Percentiles rank a stretch among this genome's conserved stretches.
phyloP scores from a whole-genome alignment of 176 grass and related monocot species.

The Rhynchospora tenuis region DNA sequence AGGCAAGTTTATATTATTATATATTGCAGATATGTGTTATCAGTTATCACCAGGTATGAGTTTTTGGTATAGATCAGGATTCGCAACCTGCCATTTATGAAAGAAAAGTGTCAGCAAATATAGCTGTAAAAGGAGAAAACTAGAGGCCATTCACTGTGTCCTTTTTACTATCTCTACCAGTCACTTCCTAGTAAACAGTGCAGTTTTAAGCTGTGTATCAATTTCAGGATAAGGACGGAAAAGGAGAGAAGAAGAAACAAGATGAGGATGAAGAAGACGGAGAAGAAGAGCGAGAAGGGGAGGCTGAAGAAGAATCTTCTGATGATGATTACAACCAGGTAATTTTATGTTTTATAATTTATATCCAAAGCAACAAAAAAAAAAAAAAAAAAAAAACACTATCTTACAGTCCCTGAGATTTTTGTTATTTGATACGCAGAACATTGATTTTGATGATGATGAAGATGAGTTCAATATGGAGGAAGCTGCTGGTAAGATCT shows the following conservation, averaged over 20 bases:
- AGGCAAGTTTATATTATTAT: constrained; percentile 32
- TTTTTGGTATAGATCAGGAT: neutral
- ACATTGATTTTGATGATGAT: constrained; percentile 47
- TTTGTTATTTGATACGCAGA: constrained; percentile 17
- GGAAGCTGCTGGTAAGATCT: constrained; percentile 27
- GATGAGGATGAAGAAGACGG: constrained; percentile 15
- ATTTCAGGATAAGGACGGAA: constrained; percentile 35
- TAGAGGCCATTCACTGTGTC: neutral
- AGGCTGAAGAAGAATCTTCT: constrained; percentile 27
- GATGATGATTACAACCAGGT: constrained; percentile 51
- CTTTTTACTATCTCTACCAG: neutral
- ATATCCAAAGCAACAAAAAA: neutral
- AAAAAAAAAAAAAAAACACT: too few species aligned
- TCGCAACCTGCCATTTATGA: neutral
- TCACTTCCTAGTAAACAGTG: neutral
- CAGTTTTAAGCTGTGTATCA: neutral
- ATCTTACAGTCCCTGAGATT: neutral
- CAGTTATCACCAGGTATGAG: neutral
- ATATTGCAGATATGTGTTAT: neutral
- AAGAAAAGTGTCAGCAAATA: neutral
- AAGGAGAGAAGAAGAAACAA: constrained; percentile 23
- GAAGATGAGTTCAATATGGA: constrained; percentile 49
- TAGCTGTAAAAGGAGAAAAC: neutral
- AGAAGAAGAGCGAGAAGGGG: constrained; percentile 22
- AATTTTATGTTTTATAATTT: neutral